Percentiles rank a stretch among this genome's conserved stretches.
These are phyloP conservation scores for Lagenidium giganteum DNA, from an alignment of 352 stramenopile genomes.

Conservation along the genomic window DNA sequence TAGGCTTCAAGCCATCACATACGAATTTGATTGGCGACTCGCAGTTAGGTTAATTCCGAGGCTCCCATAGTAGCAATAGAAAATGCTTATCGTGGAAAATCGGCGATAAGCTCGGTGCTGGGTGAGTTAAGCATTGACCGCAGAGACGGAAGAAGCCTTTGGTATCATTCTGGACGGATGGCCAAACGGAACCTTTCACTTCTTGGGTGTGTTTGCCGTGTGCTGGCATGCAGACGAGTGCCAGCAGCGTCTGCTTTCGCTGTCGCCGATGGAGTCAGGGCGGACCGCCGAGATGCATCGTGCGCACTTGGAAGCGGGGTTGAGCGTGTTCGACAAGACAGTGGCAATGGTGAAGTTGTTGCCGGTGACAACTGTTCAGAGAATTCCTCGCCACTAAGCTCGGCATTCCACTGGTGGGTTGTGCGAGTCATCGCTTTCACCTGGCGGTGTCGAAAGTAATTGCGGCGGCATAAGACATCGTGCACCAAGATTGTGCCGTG, in stretches of 20 bases:
- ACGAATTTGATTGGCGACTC: too few relatives aligned
- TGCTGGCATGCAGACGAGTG: not conserved
- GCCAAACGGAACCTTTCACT: constrained; percentile 4
- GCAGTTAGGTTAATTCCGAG: too few relatives aligned
- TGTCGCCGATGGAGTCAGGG: constrained; percentile 8
- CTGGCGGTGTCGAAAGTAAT: too few relatives aligned
- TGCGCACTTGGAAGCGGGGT: not conserved
- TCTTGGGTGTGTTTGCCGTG: constrained; percentile 7
- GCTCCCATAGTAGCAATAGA: too few relatives aligned
- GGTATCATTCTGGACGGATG: constrained; percentile 19
- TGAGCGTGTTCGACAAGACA: constrained; percentile 7
- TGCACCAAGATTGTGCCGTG: constrained; percentile 11
- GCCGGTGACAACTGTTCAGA: constrained; percentile 19
- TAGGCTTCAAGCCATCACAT: too few relatives aligned
- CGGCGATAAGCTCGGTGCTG: too few relatives aligned
- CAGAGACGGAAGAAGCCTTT: constrained; percentile 9
- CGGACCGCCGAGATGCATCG: constrained; percentile 9
- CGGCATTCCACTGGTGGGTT: constrained; percentile 14
- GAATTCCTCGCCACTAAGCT: constrained; percentile 18
- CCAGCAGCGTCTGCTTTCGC: constrained; percentile 3
- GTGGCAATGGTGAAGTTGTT: constrained; percentile 9
- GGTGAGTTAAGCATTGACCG: constrained; percentile 1
- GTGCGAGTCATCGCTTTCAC: constrained; percentile 22
- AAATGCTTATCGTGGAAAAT: too few relatives aligned
- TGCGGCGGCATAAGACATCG: constrained; percentile 1